Percentiles rank a stretch among this genome's conserved stretches.
Evolutionary conservation across 768 basidiomycete genomes (phyloP).

Genomic region (Candolleomyces aberdarensis): DNA sequence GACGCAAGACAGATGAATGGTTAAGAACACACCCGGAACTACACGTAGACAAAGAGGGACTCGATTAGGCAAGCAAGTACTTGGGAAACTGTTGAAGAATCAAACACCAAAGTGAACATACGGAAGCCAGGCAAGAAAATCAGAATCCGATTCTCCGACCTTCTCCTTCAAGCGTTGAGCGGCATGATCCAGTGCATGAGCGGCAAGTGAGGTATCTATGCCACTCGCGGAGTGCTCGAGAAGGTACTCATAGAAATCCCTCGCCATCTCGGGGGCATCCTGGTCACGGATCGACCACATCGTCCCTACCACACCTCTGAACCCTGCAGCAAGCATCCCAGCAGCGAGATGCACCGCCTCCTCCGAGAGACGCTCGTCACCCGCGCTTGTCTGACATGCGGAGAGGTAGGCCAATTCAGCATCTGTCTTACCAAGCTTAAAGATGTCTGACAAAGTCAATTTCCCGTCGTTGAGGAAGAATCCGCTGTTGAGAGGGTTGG

Average conservation of each 20-base stretch:
- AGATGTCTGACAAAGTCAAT: background rate
- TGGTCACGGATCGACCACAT: too few species aligned
- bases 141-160: background rate
- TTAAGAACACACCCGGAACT: too few species aligned
- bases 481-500: background rate
- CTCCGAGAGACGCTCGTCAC: background rate
- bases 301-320: constrained; percentile 4
- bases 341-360: constrained; percentile 6
- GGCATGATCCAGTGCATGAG: too few species aligned
- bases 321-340: constrained; percentile 7
- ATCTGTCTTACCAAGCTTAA: background rate
- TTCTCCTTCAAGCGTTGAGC: background rate
- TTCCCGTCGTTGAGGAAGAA: constrained; percentile 1
- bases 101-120: constrained; percentile 5
- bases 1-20: too few species aligned
- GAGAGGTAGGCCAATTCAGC: constrained; percentile 8
- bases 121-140: constrained; percentile 4
- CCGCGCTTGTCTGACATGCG: constrained; percentile 5
- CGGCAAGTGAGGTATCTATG: background rate
- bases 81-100: too few species aligned
- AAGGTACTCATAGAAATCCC: constrained; percentile 4
- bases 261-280: constrained; percentile 3
- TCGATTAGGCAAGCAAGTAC: too few species aligned
- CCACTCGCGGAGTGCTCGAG: background rate
- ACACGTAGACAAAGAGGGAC: too few species aligned